These are phyloP conservation scores for Solanum hybrid DNA, from an alignment of 305 asterid species.

Conservation along the genomic window DNA sequence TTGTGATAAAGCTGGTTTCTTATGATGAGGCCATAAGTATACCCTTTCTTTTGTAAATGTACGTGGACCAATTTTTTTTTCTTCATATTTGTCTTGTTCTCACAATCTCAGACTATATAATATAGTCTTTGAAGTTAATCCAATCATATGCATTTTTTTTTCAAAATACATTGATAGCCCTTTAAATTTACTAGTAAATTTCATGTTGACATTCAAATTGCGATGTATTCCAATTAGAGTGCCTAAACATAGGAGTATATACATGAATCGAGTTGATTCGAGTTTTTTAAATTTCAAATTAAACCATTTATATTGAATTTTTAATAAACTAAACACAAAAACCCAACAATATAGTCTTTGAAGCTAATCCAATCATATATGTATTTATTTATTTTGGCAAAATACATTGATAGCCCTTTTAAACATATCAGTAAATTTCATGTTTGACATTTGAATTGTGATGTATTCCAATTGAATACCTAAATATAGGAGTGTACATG, in stretches of 20 bases:
- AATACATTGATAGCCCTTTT: no score
- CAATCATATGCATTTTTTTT: not conserved
- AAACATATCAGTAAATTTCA: no score
- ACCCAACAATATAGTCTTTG: no score
- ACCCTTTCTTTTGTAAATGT: constrained; percentile 13
- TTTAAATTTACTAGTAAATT: not conserved
- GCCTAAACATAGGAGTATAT: not conserved
- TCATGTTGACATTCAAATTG: not conserved
- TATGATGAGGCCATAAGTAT: constrained; percentile 26
- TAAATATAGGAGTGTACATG: no score
- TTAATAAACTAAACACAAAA: no score
- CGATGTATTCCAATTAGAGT: not conserved
- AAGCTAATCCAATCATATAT: no score
- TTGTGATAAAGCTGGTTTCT: constrained; percentile 40
- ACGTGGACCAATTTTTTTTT: constrained; percentile 23
- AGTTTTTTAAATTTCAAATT: not conserved
- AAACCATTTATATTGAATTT: no score
- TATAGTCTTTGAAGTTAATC: not conserved
- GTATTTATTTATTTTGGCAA: no score
- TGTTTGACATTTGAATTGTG: no score
- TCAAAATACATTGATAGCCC: not conserved
- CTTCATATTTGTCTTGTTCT: constrained; percentile 22
- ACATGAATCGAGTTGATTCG: not conserved
- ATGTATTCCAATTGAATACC: no score
- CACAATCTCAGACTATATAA: constrained; percentile 6